Evolutionary conservation across 495 filamentous ascomycete genomes (phyloP).

Genomic region (Podospora pseudopauciseta): DNA sequence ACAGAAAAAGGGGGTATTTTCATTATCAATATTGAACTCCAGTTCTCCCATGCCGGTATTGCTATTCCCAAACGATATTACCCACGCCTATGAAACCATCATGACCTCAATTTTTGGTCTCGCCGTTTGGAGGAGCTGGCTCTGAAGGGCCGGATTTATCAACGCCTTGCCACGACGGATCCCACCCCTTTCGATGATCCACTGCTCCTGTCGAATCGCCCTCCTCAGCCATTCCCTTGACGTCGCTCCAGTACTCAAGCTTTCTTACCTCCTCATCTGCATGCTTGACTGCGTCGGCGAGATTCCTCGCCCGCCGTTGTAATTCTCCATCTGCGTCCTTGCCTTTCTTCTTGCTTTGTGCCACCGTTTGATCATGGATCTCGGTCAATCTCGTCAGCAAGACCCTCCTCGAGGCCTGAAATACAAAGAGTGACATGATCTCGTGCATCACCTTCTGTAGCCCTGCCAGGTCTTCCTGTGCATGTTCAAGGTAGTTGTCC

Average conservation of each 20-base stretch:
- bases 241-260: constrained; percentile 73
- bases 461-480: constrained; percentile 74
- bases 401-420: constrained; percentile 79
- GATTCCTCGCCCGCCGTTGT: constrained; percentile 45
- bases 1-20: not conserved
- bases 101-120: not conserved
- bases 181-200: constrained; percentile 45
- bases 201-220: constrained; percentile 49
- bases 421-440: constrained; percentile 83
- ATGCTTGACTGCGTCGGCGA: constrained; percentile 54
- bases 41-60: not conserved
- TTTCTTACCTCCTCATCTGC: constrained; percentile 65
- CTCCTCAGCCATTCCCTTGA: constrained; percentile 56
- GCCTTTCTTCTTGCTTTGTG: constrained; percentile 9
- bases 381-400: constrained; percentile 65
- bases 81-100: not conserved
- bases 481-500: constrained; percentile 72
- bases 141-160: constrained; percentile 40
- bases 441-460: constrained; percentile 74
- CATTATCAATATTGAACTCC: not conserved
- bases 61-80: too few species aligned
- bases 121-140: constrained; percentile 9
- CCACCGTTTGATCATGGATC: constrained; percentile 52
- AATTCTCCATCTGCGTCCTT: constrained; percentile 21
- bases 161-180: constrained; percentile 40